phyloP scores from a whole-genome alignment of 257 asterid genomes.

The Linderniella brevidens region DNA sequence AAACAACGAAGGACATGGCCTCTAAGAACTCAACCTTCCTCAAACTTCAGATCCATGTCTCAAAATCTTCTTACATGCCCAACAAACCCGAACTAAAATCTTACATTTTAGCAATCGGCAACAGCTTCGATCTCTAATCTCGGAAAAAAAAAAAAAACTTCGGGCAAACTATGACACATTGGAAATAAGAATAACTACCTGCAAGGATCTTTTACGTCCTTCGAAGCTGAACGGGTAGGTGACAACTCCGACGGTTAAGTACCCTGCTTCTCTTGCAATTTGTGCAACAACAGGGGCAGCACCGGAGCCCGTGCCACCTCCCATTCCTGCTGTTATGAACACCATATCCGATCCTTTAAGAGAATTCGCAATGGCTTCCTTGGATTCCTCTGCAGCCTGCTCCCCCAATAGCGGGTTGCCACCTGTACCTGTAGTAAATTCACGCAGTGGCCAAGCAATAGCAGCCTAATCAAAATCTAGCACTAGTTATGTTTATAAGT shows the following conservation, averaged over 20 bases:
- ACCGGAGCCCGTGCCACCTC: constrained; percentile 99
- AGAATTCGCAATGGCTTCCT: constrained; percentile 73
- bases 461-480: background rate
- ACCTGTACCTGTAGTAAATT: constrained; percentile 78
- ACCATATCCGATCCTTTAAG: constrained; percentile 98
- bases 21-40: no score
- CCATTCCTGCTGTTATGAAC: constrained; percentile 99
- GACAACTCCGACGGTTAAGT: constrained; percentile 93
- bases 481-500: background rate
- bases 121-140: no score
- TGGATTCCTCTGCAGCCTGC: constrained; percentile 97
- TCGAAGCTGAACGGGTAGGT: constrained; percentile 96
- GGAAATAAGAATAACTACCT: constrained; percentile 31
- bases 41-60: no score
- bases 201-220: constrained; percentile 85
- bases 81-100: no score
- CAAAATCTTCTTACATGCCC: no score
- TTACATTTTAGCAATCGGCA: no score
- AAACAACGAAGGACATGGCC: no score
- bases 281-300: constrained; percentile 98
- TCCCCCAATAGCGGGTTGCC: constrained; percentile 94
- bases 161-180: no score
- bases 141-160: no score
- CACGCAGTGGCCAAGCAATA: background rate
- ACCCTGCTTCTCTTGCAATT: constrained; percentile 87